phyloP scores from a whole-genome alignment of 148 eudicot genomes.

The Chenopodium formosanum region DNA sequence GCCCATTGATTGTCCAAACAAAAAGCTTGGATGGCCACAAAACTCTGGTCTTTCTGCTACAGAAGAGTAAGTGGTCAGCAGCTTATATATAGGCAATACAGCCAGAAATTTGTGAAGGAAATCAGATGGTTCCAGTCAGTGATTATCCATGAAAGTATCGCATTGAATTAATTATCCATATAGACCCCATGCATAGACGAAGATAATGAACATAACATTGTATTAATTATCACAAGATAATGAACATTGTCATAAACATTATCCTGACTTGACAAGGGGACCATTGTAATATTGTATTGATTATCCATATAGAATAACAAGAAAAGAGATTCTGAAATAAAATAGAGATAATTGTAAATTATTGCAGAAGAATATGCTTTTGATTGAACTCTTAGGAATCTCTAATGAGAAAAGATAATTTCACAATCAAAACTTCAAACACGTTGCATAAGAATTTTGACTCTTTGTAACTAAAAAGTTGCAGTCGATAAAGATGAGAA shows the following conservation, averaged over 20 bases:
- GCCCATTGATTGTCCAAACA: conserved; percentile 94
- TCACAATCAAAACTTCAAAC: background rate
- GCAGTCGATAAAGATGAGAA: background rate
- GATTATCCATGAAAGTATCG: background rate
- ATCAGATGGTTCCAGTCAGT: background rate
- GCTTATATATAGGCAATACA: background rate
- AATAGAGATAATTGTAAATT: background rate
- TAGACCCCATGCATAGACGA: no score
- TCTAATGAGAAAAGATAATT: background rate
- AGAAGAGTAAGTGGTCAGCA: background rate
- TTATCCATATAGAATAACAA: background rate
- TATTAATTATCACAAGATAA: no score
- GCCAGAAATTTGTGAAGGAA: background rate
- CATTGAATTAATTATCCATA: no score
- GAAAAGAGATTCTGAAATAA: background rate
- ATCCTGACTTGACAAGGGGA: background rate
- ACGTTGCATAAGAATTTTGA: background rate
- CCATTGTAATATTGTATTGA: background rate
- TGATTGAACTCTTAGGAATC: background rate
- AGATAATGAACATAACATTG: no score
- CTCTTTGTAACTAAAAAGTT: background rate
- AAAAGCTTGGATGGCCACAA: conserved; percentile 52
- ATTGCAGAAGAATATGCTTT: background rate
- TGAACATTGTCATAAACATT: no score
- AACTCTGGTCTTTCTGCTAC: conserved; percentile 67